A percentile compares a stretch with the other conserved stretches of the same genome.
phyloP scores from a whole-genome alignment of 306 rosid genomes.

The Argentina anserina region DNA sequence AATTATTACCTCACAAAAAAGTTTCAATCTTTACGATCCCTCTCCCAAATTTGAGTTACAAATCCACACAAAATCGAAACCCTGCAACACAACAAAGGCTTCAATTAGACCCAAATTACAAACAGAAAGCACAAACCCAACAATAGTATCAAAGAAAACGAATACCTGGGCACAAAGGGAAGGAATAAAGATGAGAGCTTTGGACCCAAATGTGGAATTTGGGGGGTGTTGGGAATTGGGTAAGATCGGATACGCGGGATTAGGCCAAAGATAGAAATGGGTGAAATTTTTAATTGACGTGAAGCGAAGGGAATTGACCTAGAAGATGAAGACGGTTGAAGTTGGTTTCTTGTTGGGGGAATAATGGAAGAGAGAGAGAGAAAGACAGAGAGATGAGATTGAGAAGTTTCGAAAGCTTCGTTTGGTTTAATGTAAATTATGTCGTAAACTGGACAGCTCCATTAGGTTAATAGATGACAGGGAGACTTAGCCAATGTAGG shows the following conservation, averaged over 20 bases:
- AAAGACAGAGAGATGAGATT: background rate
- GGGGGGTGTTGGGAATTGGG: background rate
- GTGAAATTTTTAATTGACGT: background rate
- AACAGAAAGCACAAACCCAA: background rate
- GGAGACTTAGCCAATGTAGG: too few relatives aligned
- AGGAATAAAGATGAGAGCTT: background rate
- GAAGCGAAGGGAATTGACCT: constrained; percentile 3
- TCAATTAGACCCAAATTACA: constrained; percentile 5
- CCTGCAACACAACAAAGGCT: constrained; percentile 9
- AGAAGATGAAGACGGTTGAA: background rate
- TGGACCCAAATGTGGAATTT: background rate
- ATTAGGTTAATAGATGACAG: too few relatives aligned
- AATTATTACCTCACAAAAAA: constrained; percentile 13
- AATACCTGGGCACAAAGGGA: constrained; percentile 1
- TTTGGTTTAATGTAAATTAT: too few relatives aligned
- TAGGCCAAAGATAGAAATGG: background rate
- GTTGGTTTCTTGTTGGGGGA: background rate
- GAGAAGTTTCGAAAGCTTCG: too few relatives aligned
- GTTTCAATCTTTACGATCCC: background rate
- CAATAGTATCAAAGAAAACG: background rate
- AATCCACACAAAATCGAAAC: constrained; percentile 16
- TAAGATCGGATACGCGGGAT: constrained; percentile 7
- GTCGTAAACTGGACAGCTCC: too few relatives aligned
- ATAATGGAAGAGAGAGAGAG: background rate
- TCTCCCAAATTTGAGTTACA: constrained; percentile 2